Base-by-base conservation (phyloP, 192 early-diverging fungal species). In the Coemansia sp. region DNA sequence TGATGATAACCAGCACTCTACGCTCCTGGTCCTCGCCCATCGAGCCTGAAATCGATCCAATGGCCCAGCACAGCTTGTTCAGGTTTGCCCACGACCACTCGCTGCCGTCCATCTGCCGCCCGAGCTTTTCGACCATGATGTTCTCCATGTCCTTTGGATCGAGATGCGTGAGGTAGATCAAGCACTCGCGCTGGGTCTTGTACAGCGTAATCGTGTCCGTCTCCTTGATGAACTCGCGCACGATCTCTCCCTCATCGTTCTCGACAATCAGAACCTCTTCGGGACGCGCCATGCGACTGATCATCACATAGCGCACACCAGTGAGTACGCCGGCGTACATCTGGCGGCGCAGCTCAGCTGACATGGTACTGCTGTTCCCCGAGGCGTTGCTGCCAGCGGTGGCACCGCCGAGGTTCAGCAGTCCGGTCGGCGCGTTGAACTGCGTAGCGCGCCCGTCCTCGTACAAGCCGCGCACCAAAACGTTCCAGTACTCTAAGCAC, bases 231-330 rank as follows among this genome's bases (percentile, higher is more conserved):
- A 89, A 89, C 80, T 98, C 97, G 40, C 97, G 89, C 17, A 99
- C 96, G 82, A 98, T 94, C 82, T 98, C 97, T 41, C 97, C 97
- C 68, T 99, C 95, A 59, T 99, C 97, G 74, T 99, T 98, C 68
- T 98, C 94, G 19, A 97, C 95, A 53, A 99, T 89, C 29, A 99
- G 82, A 7, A 95, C 92, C 83, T 99, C 97, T 75, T 99, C 96
- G 32, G 97, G 97, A 54, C 93, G 92, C 32, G 95, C 96, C 97
- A 99, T 99, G 56, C 91, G 85, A 70, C 95, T 94, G 67, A 99
- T 99, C 94, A 98, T 95, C 18, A 97, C 93, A 8, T 89, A 81
- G 42, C 97, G 92, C 54, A 99, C 84, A 26, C 85, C 85, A 5
- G 91, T 85, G 19, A 99, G 84, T 17, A 95, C 79, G 35, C 88